A percentile compares a stretch with the other conserved stretches of the same genome.
Evolutionary conservation across 768 basidiomycete species (phyloP).

Genomic region (Lanmaoa rubissima): DNA sequence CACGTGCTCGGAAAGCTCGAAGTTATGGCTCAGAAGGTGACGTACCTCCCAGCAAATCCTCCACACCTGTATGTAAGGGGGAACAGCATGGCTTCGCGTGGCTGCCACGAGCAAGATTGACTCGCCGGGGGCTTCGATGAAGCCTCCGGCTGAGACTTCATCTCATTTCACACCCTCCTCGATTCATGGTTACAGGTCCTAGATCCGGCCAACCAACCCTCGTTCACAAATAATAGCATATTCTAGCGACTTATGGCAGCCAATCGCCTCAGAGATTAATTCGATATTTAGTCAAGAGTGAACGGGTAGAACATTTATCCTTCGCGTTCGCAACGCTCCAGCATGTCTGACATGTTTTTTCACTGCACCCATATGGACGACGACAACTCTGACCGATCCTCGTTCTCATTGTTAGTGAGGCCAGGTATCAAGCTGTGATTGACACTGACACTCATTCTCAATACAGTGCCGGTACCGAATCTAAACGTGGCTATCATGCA

Average conservation of each 20-base stretch:
- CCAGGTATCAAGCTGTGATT: background rate
- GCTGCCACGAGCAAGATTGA: slow-evolving; percentile 12
- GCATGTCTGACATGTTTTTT: slow-evolving; percentile 7
- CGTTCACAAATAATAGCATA: background rate
- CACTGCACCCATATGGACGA: background rate
- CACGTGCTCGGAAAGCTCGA: background rate
- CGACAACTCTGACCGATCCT: background rate
- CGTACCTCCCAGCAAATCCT: background rate
- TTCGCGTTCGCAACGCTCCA: background rate
- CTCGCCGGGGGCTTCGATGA: background rate
- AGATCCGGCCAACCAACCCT: slow-evolving; percentile 5
- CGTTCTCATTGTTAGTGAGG: slow-evolving; percentile 12
- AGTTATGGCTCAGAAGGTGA: background rate
- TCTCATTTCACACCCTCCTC: background rate
- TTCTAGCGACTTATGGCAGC: slow-evolving; percentile 8
- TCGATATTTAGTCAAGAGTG: slow-evolving; percentile 8
- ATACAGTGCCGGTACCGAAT: slow-evolving; percentile 3
- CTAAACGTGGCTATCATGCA: background rate
- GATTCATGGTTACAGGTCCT: background rate
- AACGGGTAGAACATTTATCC: background rate
- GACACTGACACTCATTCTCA: slow-evolving; percentile 6
- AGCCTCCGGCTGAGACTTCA: background rate
- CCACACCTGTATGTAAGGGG: slow-evolving; percentile 1
- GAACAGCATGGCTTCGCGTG: slow-evolving; percentile 22
- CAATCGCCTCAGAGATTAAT: slow-evolving; percentile 2